Conservation (phyloP, 805 yeast genomes). For the Monosporozyma aerobia region DNA sequence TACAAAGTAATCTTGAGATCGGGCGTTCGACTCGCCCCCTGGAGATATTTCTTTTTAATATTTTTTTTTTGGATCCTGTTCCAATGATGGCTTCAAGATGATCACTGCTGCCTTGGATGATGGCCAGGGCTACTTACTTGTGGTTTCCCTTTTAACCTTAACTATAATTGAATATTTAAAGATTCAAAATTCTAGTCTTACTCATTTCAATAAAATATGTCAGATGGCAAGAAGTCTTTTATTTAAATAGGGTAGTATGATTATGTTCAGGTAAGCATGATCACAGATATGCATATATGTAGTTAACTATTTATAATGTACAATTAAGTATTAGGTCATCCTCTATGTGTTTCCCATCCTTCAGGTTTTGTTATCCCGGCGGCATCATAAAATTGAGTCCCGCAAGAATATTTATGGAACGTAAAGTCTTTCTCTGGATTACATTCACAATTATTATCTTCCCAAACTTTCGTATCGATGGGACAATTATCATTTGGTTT, state of each 20-base stretch:
- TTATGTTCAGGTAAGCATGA: neutral
- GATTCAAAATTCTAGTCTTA: no score
- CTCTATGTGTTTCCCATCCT: constrained; percentile 7
- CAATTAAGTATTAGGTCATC: neutral
- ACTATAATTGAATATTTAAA: no score
- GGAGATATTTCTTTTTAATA: constrained; percentile 28
- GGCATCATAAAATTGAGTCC: constrained; percentile 45
- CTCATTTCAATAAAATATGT: no score
- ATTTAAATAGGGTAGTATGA: neutral
- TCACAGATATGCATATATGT: neutral
- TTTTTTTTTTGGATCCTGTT: neutral
- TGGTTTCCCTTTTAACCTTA: no score
- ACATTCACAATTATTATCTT: constrained; percentile 55
- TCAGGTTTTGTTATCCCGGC: constrained; percentile 43
- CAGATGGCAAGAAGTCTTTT: no score
- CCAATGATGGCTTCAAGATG: no score
- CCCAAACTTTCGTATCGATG: constrained; percentile 38
- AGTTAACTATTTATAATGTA: neutral
- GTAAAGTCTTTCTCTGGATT: constrained; percentile 51
- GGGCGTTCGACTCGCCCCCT: constrained; percentile 46
- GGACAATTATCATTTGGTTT: constrained; percentile 59
- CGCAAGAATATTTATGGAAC: constrained; percentile 60
- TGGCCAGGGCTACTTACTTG: no score
- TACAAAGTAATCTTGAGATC: constrained; percentile 36
- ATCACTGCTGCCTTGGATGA: no score